Evolutionary conservation across 306 rosid species (phyloP).

Genomic region (Hippophae rhamnoides): DNA sequence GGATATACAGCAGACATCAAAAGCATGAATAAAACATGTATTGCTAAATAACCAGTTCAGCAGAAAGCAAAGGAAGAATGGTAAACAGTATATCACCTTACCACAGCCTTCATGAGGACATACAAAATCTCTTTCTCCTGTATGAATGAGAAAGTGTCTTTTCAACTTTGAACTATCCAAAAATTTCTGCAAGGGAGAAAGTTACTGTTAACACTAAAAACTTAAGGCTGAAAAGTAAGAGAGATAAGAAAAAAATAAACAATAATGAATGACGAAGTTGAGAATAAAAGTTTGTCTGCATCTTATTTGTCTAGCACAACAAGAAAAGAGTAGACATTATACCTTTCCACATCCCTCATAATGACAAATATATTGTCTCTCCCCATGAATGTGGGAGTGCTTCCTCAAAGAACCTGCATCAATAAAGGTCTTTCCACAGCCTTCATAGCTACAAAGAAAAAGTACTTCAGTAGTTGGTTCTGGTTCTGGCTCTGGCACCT

Average conservation of each 20-base stretch:
- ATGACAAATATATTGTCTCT: slow-evolving; percentile 79
- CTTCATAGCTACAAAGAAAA: slow-evolving; percentile 90
- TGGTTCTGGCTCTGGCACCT: slow-evolving; percentile 77
- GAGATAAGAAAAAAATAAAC: neutral
- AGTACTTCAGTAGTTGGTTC: slow-evolving; percentile 98
- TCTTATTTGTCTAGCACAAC: too few relatives aligned
- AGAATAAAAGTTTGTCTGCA: too few relatives aligned
- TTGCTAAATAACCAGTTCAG: too few relatives aligned
- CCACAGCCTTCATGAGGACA: slow-evolving; percentile 99
- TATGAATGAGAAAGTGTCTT: slow-evolving; percentile 89
- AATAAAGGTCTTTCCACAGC: slow-evolving; percentile 92
- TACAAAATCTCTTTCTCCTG: slow-evolving; percentile 87
- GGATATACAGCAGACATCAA: too few relatives aligned
- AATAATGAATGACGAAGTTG: too few relatives aligned
- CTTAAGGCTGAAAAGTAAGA: neutral
- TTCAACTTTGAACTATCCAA: slow-evolving; percentile 96
- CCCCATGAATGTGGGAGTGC: slow-evolving; percentile 97
- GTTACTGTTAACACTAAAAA: neutral
- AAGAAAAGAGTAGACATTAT: slow-evolving; percentile 1
- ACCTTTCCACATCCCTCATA: slow-evolving; percentile 97
- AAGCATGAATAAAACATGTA: neutral
- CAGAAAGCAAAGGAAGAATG: neutral
- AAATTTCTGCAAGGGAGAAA: slow-evolving; percentile 72
- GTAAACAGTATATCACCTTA: slow-evolving; percentile 58
- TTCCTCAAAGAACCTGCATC: slow-evolving; percentile 98